Conservation (phyloP, 2,329 filamentous ascomycete genomes). For the Decorospora gaudefroyi region DNA sequence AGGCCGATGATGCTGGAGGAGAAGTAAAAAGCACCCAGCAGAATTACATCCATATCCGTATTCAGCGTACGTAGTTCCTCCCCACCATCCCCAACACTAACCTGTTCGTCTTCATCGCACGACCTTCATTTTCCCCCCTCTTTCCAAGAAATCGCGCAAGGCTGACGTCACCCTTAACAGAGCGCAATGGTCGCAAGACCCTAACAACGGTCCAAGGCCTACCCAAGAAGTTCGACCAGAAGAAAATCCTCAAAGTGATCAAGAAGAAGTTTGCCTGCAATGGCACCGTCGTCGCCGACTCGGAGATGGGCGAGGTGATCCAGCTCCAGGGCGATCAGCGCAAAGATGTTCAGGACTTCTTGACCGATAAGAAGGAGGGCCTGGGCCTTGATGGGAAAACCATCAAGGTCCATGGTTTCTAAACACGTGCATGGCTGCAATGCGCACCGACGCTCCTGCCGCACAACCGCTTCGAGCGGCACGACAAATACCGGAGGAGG, state of each 20-base stretch:
- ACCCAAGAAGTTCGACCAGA: constrained; percentile 98
- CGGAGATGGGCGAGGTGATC: constrained; percentile 98
- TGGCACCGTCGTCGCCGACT: constrained; percentile 97
- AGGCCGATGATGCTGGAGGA: constrained; percentile 99
- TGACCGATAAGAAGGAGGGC: constrained; percentile 92
- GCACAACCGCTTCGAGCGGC: constrained; percentile 14
- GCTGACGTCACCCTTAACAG: constrained; percentile 61
- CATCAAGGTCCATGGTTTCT: constrained; percentile 73
- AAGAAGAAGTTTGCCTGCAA: constrained; percentile 99
- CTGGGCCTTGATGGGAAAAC: constrained; percentile 92
- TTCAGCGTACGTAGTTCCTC: constrained; percentile 79
- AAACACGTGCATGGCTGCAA: constrained; percentile 20
- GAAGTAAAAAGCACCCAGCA: constrained; percentile 85
- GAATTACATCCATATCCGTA: constrained; percentile 99
- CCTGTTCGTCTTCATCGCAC: not conserved
- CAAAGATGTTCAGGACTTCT: constrained; percentile 97
- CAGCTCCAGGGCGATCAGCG: constrained; percentile 99
- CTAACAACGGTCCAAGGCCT: constrained; percentile 99
- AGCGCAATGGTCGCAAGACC: constrained; percentile 99
- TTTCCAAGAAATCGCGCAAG: constrained; percentile 17
- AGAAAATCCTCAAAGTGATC: constrained; percentile 99
- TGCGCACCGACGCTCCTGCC: constrained; percentile 16
- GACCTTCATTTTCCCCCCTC: not conserved
- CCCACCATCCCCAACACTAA: not conserved
- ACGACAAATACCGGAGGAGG: constrained; percentile 7